Conservation (phyloP, 176 grass and related monocot species). For the Phragmites australis region DNA sequence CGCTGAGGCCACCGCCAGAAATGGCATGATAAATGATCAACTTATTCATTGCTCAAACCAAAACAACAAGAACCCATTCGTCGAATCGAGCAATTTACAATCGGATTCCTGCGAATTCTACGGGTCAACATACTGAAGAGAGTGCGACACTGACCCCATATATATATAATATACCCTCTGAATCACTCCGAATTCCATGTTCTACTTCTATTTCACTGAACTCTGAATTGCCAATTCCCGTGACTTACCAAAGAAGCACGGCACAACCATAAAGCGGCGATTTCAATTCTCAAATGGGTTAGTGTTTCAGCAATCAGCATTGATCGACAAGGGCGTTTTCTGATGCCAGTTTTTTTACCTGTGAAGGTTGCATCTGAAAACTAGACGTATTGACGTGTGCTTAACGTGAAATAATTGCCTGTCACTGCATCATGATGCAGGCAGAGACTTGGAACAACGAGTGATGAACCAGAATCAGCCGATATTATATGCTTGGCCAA, state of each 20-base stretch:
- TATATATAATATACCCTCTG: not conserved
- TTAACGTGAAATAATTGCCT: not conserved
- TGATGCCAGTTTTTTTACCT: conserved; percentile 16
- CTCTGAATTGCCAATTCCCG: no score
- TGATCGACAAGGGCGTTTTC: not conserved
- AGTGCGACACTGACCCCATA: not conserved
- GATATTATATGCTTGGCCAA: not conserved
- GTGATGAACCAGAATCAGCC: not conserved
- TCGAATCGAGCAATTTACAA: not conserved
- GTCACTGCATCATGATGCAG: conserved; percentile 41
- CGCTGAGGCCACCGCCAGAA: not conserved
- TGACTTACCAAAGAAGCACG: no score
- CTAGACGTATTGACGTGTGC: not conserved
- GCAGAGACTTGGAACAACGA: conserved; percentile 6
- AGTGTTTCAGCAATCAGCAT: not conserved
- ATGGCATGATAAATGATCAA: not conserved
- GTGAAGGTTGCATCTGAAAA: not conserved
- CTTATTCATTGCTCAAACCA: not conserved
- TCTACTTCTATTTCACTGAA: no score
- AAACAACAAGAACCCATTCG: not conserved
- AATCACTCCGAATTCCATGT: not conserved
- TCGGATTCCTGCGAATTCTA: not conserved
- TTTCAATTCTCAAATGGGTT: not conserved
- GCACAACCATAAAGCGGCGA: no score
- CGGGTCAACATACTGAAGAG: not conserved